Base-by-base conservation (phyloP, 495 filamentous ascomycete species). In the Apiosordaria backusii region DNA sequence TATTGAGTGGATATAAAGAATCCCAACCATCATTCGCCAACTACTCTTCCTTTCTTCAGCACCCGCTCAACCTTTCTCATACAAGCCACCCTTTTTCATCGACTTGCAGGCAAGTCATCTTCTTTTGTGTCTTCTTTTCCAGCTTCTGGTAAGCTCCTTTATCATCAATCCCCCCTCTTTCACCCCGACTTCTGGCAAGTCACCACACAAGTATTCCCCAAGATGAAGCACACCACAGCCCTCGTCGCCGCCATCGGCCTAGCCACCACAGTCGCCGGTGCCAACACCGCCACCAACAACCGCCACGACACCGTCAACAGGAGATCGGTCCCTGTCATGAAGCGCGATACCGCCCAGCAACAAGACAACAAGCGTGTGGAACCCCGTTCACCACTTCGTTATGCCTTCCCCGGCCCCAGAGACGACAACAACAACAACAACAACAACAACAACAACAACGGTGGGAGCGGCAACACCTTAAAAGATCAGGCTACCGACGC, bases 111-210 rank as follows among this genome's bases (percentile, higher is more conserved):
- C 52, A 55, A 55, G 52, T 55, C 35, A 13, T 55, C n/a, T 18
- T 4, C 10, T 23, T 6, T 21, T 55, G 16, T 22, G 4, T 23
- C 52, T 55, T 22, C n/a, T 22, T 23, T 10, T 10, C 22, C 7
- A 3, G 52, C 52, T 55, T 55, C 52, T 55, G 52, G 52, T 15
- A 55, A 55, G 52, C 52, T 55, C 22, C 4, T 55, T 55, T 3
- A 19, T 6, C 6, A 55, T 15, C 52, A 3, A 15, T 7, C 16
- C 16, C 16, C 52, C 6, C 4, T 55, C 52, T 55, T 19, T 55
- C 52, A 55, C 10, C 4, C 2, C n/a, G 52, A 55, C 52, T 55
- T 55, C 52, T 55, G 52, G 52, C 52, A 55, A 55, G 52, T 55
- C 52, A 22, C 19, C n/a, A 23, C 22, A 21, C 52, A 23, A 54